A percentile compares a stretch with the other conserved stretches of the same genome.
Conservation (phyloP, 306 rosid species). For the Citrullus mucosospermus region DNA sequence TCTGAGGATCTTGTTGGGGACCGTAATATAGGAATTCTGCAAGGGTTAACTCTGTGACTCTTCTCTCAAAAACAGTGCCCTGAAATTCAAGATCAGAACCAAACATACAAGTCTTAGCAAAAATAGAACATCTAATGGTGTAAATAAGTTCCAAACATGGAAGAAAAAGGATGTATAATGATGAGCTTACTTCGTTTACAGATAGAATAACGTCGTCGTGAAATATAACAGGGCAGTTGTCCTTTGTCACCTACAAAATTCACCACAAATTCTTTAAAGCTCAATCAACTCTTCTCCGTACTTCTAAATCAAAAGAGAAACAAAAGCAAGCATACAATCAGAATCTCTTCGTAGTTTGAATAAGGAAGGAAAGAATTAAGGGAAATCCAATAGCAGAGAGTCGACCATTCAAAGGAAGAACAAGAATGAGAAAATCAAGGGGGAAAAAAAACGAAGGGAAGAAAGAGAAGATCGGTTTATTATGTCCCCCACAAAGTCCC, state of each 20-base stretch:
- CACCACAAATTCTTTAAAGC: constrained; percentile 14
- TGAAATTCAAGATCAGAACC: background rate
- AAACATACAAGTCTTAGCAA: background rate
- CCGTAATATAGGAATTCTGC: constrained; percentile 37
- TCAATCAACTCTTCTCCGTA: background rate
- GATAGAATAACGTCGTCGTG: constrained; percentile 42
- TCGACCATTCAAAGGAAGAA: background rate
- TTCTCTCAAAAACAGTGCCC: constrained; percentile 39
- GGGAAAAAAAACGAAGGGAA: background rate
- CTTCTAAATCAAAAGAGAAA: background rate
- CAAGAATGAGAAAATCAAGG: background rate
- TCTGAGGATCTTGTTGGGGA: constrained; percentile 29
- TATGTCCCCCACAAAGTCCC: background rate
- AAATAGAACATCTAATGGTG: background rate
- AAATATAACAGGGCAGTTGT: constrained; percentile 39
- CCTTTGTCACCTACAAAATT: constrained; percentile 49
- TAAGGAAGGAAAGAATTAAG: background rate
- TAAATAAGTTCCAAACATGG: background rate
- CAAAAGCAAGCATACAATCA: background rate
- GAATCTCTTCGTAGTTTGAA: background rate
- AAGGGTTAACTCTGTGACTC: constrained; percentile 30
- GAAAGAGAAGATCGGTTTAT: background rate
- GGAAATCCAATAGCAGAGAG: background rate
- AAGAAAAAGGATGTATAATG: background rate
- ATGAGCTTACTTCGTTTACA: constrained; percentile 14